Percentiles rank a stretch among this genome's conserved stretches.
These are phyloP conservation scores for Trichoderma sp. DNA, from an alignment of 2,329 filamentous ascomycete species.

Conservation along the genomic window DNA sequence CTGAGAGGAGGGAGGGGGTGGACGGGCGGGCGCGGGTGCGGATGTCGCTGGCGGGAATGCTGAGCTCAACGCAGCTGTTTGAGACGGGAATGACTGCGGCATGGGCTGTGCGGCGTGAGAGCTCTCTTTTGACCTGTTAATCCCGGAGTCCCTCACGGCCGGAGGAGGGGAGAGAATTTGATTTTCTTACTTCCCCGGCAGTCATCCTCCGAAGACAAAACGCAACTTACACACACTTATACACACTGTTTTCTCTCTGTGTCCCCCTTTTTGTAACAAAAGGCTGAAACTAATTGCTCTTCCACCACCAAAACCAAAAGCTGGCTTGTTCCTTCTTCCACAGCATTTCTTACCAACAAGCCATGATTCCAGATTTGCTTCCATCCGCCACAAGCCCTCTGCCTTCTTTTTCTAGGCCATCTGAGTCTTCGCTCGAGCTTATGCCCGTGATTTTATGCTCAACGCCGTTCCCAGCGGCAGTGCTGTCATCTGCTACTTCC, in stretches of 20 bases:
- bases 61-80: constrained; percentile 58
- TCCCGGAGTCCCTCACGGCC: neutral
- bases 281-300: constrained; percentile 5
- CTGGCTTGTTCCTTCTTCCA: constrained; percentile 63
- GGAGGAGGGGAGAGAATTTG: neutral
- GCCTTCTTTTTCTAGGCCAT: constrained; percentile 57
- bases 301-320: constrained; percentile 26
- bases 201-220: neutral
- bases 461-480: constrained; percentile 60
- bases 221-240: neutral
- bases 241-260: neutral
- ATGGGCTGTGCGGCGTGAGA: constrained; percentile 61
- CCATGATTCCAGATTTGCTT: constrained; percentile 52
- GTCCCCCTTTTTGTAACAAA: neutral
- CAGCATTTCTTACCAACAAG: constrained; percentile 60
- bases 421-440: constrained; percentile 67
- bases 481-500: constrained; percentile 46
- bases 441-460: constrained; percentile 62
- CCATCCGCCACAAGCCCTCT: constrained; percentile 37
- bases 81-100: constrained; percentile 43
- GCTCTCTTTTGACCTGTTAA: neutral
- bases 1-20: constrained; percentile 42
- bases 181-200: neutral
- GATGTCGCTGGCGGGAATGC: constrained; percentile 28
- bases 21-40: constrained; percentile 27